Base-by-base conservation (phyloP, 2,329 filamentous ascomycete species). In the Fusarium sp. region DNA sequence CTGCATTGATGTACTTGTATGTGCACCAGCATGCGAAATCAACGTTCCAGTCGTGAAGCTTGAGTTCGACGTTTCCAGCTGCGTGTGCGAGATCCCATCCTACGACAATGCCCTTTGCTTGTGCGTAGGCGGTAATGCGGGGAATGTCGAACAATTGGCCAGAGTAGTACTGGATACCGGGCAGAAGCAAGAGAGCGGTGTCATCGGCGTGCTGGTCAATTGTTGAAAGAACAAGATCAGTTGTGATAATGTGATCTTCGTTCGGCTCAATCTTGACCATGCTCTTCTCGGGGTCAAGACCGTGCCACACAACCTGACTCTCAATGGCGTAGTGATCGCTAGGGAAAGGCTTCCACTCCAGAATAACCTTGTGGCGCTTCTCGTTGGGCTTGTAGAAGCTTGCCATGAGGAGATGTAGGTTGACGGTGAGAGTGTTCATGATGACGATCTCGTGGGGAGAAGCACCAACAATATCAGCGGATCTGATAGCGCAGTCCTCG, bases 21-120 rank as follows among this genome's bases (percentile, higher is more conserved):
- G 91, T 94, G 80, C 94, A 97, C 94, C 94, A 97, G 55, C 88
- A 92, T 16, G 94, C 94, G 74, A 97, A 97, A 78, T 97, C 94
- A 34, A 97, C 93, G 70, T 92, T 86, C 94, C 94, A 97, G 72
- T 95, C 92, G 78, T 97, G 93, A 20, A 97, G 84, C 60, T 84
- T 80, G 18, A 97, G 80, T 40, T 91, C 89, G 3, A 97, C 92
- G 75, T 97, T 97, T 33, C 94, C 94, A 23, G 88, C 92, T 0
- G 93, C 92, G 77, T 97, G 93, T 0, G 94, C 94, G 28, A 96
- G 88, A 76, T 97, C 94, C 93, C 93, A 97, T 28, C 93, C 93
- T 6, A 96, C 89, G 2, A 89, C 78, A 42, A 97, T 88, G 51
- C 89, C 91, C 68, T 88, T 87, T 1, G 83, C 83, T 69, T 90